Base-by-base conservation (phyloP, 1,284 basidiomycete species). In the Ceratobasidium sp. region DNA sequence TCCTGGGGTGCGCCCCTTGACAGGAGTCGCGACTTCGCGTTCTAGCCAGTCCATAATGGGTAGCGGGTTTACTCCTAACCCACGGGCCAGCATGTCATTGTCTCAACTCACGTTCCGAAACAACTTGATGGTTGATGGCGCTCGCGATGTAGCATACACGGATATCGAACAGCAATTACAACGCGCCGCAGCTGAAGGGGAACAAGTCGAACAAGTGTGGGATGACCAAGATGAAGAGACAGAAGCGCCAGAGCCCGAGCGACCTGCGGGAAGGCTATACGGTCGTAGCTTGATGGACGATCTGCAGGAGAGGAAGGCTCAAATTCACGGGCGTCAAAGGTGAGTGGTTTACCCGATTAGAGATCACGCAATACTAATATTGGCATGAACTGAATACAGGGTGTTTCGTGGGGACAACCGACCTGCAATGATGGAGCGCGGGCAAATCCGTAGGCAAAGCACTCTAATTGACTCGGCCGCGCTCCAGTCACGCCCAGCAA, bases 91-190 rank as follows among this genome's bases (percentile, higher is more conserved):
- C 76, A 83, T 94, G 57, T 87, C 90, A 0, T 81, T 92, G 44
- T 92, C 92, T 28, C 92, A 94, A 78, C 85, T 93, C 75, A 90
- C 90, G 7, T 94, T 94, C 84, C 87, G 92, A 43, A 92, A 92
- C 78, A 89, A 87, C 0, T 82, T 94, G 30, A 82, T 86, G 74
- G 86, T 90, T 8, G 90, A 87, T 47, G 91, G 89, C 0, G 85
- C 89, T 78, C 82, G 86, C 71, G 88, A 90, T 77, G 84, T 87
- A 23, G 79, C 89, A 11, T 90, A 87, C 78, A 81, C 82, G 1
- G 90, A 91, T 76, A 84, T 89, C 32, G 87, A 89, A 61, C 79
- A 78, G 49, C 81, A 81, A 54, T 81, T 93, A n/a, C 88, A 86
- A 57, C 85, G 89, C 62, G 92, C 91, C 5, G 84, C 84, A 9